These are phyloP conservation scores for Talaromyces sp. DNA, from an alignment of 2,329 filamentous ascomycete genomes.

Conservation along the genomic window DNA sequence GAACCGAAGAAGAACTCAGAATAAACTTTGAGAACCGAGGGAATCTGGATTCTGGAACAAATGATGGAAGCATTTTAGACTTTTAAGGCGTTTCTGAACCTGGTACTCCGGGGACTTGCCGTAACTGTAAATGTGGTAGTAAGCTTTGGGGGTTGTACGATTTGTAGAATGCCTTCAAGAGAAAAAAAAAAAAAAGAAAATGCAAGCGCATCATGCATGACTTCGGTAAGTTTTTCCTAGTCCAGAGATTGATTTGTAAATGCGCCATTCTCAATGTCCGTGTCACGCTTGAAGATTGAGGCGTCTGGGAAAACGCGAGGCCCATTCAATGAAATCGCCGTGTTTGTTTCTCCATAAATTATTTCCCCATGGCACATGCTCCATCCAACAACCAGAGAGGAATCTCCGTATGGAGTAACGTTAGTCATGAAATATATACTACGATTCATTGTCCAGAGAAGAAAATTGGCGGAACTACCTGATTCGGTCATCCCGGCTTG, in stretches of 20 bases:
- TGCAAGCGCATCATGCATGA: too few species aligned
- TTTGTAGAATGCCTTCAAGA: background rate
- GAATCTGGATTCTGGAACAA: background rate
- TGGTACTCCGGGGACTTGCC: background rate
- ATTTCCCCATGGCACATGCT: constrained; percentile 2
- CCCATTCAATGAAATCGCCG: background rate
- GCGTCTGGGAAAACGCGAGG: background rate
- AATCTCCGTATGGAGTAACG: background rate
- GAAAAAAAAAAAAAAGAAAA: too few species aligned
- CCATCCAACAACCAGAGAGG: background rate
- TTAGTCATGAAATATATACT: background rate
- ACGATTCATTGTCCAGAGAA: background rate
- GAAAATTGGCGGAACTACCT: background rate
- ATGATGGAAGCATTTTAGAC: background rate
- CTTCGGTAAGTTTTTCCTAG: background rate
- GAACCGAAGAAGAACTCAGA: background rate
- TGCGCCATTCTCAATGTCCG: background rate
- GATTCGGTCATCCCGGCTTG: background rate
- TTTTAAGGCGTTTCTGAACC: background rate
- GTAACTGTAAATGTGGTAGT: background rate
- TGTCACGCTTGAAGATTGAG: background rate
- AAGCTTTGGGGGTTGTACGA: background rate
- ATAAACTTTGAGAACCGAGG: background rate
- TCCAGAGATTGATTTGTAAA: background rate
- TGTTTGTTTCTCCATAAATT: background rate